These are phyloP conservation scores for Mycena epipterygia DNA, from an alignment of 768 basidiomycete genomes.

Conservation along the genomic window DNA sequence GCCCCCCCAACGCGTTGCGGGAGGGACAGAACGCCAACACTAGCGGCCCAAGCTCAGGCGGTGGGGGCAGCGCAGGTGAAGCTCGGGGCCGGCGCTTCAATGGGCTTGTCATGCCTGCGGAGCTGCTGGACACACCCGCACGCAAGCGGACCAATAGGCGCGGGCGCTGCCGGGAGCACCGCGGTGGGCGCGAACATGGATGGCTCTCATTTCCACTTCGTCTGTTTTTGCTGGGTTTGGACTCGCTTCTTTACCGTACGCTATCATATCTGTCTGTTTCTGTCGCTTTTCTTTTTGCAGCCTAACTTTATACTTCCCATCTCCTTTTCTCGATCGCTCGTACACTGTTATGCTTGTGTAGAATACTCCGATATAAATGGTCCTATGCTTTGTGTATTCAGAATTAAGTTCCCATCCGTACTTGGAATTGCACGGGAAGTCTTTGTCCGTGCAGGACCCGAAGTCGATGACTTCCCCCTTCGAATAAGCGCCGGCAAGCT, in stretches of 20 bases:
- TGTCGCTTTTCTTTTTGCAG: too few relatives aligned
- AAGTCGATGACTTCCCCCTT: too few relatives aligned
- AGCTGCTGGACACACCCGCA: background rate
- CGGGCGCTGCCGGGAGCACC: background rate
- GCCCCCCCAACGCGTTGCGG: slow-evolving; percentile 31
- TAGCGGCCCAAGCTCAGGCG: background rate
- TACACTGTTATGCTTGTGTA: too few relatives aligned
- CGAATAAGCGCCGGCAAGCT: too few relatives aligned
- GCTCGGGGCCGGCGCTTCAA: slow-evolving; percentile 2
- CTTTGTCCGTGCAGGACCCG: too few relatives aligned
- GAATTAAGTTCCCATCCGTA: too few relatives aligned
- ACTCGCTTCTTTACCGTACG: too few relatives aligned
- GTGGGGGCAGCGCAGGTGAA: background rate
- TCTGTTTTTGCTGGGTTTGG: too few relatives aligned
- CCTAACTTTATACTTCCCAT: slow-evolving; percentile 22
- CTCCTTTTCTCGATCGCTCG: background rate
- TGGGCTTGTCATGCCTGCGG: slow-evolving; percentile 9
- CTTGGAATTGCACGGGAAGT: too few relatives aligned
- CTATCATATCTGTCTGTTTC: too few relatives aligned
- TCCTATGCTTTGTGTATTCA: slow-evolving; percentile 8
- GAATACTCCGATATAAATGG: slow-evolving; percentile 21
- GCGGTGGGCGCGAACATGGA: background rate
- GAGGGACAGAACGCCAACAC: slow-evolving; percentile 25
- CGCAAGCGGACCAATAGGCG: background rate
- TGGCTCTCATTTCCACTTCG: too few relatives aligned